Percentiles rank a stretch among this genome's conserved stretches.
Evolutionary conservation across 106 monocot species (phyloP).

Genomic region (Hemerocallis citrina): DNA sequence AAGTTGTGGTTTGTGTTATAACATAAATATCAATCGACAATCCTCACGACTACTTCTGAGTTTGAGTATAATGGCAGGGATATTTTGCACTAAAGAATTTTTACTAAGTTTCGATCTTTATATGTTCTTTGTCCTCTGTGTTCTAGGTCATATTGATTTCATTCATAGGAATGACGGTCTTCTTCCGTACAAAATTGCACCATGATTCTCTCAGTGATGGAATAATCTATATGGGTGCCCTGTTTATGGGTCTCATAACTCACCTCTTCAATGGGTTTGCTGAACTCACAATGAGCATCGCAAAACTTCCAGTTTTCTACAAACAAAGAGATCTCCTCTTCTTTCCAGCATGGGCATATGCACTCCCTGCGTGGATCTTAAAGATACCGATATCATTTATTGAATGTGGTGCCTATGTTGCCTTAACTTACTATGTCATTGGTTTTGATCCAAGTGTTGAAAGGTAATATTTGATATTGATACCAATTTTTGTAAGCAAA

Average conservation of each 20-base stretch:
- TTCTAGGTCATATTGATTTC: constrained; percentile 44
- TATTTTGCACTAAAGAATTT: not conserved
- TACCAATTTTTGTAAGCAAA: not conserved
- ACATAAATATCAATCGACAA: not conserved
- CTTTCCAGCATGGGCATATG: constrained; percentile 77
- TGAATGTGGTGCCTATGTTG: constrained; percentile 53
- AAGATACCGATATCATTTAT: constrained; percentile 76
- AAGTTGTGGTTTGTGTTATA: no score
- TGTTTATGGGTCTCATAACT: constrained; percentile 59
- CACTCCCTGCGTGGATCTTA: constrained; percentile 64
- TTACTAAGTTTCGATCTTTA: not conserved
- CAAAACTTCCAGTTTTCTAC: constrained; percentile 76
- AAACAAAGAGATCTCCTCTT: constrained; percentile 82
- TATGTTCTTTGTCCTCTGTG: not conserved
- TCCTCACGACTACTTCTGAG: not conserved
- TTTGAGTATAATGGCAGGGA: no score
- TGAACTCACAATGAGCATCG: constrained; percentile 72
- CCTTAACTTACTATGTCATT: constrained; percentile 68
- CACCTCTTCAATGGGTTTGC: constrained; percentile 69
- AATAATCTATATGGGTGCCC: constrained; percentile 47
- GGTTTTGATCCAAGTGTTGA: constrained; percentile 61
- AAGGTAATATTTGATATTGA: constrained; percentile 36
- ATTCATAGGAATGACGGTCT: constrained; percentile 66
- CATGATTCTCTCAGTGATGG: constrained; percentile 34
- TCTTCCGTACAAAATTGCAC: constrained; percentile 59